These are phyloP conservation scores for Clavaria fumosa DNA, from an alignment of 768 basidiomycete species.

Conservation along the genomic window DNA sequence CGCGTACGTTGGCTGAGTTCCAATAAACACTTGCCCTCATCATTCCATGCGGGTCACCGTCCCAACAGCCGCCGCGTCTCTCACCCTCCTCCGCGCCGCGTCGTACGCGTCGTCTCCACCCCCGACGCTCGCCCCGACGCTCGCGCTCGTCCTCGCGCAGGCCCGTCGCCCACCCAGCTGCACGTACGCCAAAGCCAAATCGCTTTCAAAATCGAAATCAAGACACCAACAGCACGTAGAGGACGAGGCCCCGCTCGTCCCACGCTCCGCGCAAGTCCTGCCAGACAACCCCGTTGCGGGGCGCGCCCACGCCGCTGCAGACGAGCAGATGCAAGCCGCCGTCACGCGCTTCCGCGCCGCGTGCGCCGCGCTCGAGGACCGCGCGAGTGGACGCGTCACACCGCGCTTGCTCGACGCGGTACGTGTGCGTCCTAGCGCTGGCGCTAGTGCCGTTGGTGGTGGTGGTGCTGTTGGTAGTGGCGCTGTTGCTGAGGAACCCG, in stretches of 20 bases:
- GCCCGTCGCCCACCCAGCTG: neutral
- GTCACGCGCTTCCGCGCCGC: slow-evolving; percentile 71
- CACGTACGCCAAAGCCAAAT: neutral
- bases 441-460: too few species aligned
- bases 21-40: too few species aligned
- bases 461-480: too few species aligned
- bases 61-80: too few species aligned
- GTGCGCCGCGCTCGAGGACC: slow-evolving; percentile 52
- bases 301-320: slow-evolving; percentile 46
- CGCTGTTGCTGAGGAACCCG: slow-evolving; percentile 27
- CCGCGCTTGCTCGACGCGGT: slow-evolving; percentile 58
- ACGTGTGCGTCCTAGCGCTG: slow-evolving; percentile 40
- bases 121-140: neutral
- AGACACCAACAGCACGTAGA: too few species aligned
- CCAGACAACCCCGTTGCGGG: slow-evolving; percentile 31
- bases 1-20: too few species aligned
- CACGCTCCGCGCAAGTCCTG: slow-evolving; percentile 51
- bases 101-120: too few species aligned
- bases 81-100: too few species aligned
- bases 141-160: neutral
- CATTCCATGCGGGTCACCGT: too few species aligned
- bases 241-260: slow-evolving; percentile 40
- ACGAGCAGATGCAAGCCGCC: slow-evolving; percentile 43
- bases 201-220: slow-evolving; percentile 16
- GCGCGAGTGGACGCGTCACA: slow-evolving; percentile 64